Evolutionary conservation across 306 rosid genomes (phyloP).

Genomic region (Vachellia pachyceras): DNA sequence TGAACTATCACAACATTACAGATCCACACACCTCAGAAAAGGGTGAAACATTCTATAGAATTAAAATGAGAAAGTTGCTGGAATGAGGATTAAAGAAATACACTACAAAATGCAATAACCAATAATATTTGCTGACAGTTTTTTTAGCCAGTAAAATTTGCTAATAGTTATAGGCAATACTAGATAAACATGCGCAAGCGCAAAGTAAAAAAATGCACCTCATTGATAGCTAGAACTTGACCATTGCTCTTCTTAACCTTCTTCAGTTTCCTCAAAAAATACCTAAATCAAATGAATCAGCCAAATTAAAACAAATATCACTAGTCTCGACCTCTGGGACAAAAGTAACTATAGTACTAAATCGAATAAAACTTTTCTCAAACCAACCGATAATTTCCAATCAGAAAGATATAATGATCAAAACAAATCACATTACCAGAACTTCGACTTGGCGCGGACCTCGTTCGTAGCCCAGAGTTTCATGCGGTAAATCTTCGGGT

Average conservation of each 20-base stretch:
- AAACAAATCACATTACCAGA: slow-evolving; percentile 57
- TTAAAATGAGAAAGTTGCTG: not conserved
- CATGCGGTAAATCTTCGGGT: slow-evolving; percentile 90
- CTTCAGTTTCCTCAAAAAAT: slow-evolving; percentile 82
- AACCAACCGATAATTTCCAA: not conserved
- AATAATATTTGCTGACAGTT: not conserved
- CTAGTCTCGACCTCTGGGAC: not conserved
- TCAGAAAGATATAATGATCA: not conserved
- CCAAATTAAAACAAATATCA: not conserved
- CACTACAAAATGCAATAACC: not conserved
- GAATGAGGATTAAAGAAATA: not conserved
- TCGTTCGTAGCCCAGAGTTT: slow-evolving; percentile 96
- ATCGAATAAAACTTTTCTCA: not conserved
- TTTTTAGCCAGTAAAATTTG: no score
- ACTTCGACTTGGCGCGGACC: slow-evolving; percentile 95
- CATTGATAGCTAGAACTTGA: slow-evolving; percentile 73
- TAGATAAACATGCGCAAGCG: not conserved
- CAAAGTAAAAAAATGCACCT: slow-evolving; percentile 37
- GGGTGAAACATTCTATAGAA: not conserved
- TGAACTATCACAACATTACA: not conserved
- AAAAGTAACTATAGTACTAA: not conserved
- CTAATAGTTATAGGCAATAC: no score
- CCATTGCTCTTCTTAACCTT: slow-evolving; percentile 98
- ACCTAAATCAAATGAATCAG: slow-evolving; percentile 53
- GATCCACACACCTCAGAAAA: not conserved